Evolutionary conservation across 805 yeast species (phyloP).

Genomic region (Cyberlindnera mycetangii): DNA sequence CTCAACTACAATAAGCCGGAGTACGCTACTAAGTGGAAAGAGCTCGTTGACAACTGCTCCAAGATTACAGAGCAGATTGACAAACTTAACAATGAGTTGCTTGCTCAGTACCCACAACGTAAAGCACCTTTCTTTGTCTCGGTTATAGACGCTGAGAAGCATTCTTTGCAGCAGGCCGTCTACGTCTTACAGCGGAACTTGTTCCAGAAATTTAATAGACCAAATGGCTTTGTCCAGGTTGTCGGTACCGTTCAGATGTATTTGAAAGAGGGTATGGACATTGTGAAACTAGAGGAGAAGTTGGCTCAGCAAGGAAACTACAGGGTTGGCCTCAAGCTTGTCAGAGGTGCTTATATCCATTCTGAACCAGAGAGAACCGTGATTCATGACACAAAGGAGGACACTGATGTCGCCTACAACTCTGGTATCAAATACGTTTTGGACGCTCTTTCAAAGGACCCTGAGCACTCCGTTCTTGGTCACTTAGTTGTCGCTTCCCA

Average conservation of each 20-base stretch:
- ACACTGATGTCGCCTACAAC: slow-evolving; percentile 78
- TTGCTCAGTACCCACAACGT: slow-evolving; percentile 57
- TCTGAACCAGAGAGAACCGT: slow-evolving; percentile 75
- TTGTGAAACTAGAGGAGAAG: slow-evolving; percentile 59
- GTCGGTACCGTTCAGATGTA: slow-evolving; percentile 95
- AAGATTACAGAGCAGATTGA: slow-evolving; percentile 55
- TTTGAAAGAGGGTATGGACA: slow-evolving; percentile 63
- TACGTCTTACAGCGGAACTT: slow-evolving; percentile 84
- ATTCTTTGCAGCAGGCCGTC: slow-evolving; percentile 85
- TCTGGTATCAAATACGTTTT: slow-evolving; percentile 62
- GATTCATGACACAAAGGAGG: slow-evolving; percentile 72
- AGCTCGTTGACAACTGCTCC: slow-evolving; percentile 63
- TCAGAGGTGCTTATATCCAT: slow-evolving; percentile 94
- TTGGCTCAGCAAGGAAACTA: slow-evolving; percentile 61
- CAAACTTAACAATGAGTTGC: slow-evolving; percentile 48
- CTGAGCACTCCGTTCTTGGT: slow-evolving; percentile 52
- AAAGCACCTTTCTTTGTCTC: slow-evolving; percentile 69
- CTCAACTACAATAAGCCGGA: slow-evolving; percentile 55
- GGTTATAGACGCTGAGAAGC: slow-evolving; percentile 90
- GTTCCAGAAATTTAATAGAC: slow-evolving; percentile 67
- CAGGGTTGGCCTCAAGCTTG: slow-evolving; percentile 82
- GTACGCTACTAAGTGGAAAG: slow-evolving; percentile 49
- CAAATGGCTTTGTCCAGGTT: slow-evolving; percentile 54
- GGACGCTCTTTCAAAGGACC: slow-evolving; percentile 41
- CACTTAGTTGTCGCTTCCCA: slow-evolving; percentile 91